These are phyloP conservation scores for Picochlorum sp. DNA, from an alignment of 139 green algal species.

Conservation along the genomic window DNA sequence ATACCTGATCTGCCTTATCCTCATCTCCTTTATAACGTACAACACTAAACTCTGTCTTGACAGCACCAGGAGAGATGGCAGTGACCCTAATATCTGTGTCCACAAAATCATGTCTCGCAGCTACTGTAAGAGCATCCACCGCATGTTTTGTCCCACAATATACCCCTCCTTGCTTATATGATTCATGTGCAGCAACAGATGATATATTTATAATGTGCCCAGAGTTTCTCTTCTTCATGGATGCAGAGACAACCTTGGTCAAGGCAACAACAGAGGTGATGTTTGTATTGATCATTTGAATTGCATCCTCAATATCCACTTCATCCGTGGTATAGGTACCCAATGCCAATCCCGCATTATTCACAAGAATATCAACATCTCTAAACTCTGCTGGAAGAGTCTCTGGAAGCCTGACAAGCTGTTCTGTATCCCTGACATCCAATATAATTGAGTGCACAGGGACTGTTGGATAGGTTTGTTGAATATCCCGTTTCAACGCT, in stretches of 20 bases:
- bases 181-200: slow-evolving; percentile 52
- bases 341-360: slow-evolving; percentile 76
- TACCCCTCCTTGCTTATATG: slow-evolving; percentile 59
- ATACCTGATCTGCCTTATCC: slow-evolving; percentile 53
- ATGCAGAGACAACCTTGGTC: slow-evolving; percentile 42
- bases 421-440: slow-evolving; percentile 49
- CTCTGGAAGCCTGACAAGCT: background rate
- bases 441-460: slow-evolving; percentile 34
- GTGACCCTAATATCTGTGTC: slow-evolving; percentile 62
- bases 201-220: slow-evolving; percentile 78
- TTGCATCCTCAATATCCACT: slow-evolving; percentile 36
- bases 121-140: slow-evolving; percentile 54
- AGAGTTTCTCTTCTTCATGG: slow-evolving; percentile 57
- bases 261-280: slow-evolving; percentile 56
- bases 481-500: slow-evolving; percentile 31
- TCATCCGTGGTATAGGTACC: slow-evolving; percentile 38
- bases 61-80: slow-evolving; percentile 58
- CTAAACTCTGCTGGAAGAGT: slow-evolving; percentile 16
- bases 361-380: slow-evolving; percentile 74
- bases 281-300: slow-evolving; percentile 78
- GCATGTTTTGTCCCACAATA: slow-evolving; percentile 77
- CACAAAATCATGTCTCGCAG: slow-evolving; percentile 67
- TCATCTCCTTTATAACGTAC: slow-evolving; percentile 60
- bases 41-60: slow-evolving; percentile 73
- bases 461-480: slow-evolving; percentile 16